Base-by-base conservation (phyloP, 164 flowering plant genomes). In the Tetracentron sinense region DNA sequence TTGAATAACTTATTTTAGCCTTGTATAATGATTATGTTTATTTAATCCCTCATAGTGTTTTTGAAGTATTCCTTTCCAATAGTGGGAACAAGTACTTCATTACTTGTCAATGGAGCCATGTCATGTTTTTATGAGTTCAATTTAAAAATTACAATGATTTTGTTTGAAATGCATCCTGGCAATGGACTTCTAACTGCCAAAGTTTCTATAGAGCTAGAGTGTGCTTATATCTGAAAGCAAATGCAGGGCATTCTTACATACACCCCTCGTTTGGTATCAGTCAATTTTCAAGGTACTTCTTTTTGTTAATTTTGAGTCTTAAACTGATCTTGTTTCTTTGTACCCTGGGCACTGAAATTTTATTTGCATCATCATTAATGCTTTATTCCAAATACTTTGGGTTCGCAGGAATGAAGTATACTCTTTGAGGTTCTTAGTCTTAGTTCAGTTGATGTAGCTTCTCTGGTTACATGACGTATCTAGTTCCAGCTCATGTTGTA, bases 201-300 rank as follows among this genome's bases (percentile, higher is more conserved):
- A 25, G 21, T 38, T n/a, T 67, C 15, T 66, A 28, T 63, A 33
- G 42, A 33, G 42, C 4, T 29, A 50, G 62, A 5, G 42, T 62
- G 4, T 68, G 38, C 53, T 70, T 20, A 35, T 61, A 15, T 33
- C n/a, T 22, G 58, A 20, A 26, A 31, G 50, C 44, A 29, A 69
- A 7, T 82, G 74, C 82, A 89, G 98, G 96, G 98, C 17, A 66
- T 72, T 55, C 68, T 54, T 52, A 86, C 91, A 8, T 88, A 87
- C 71, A 90, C 96, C 17, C 97, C 97, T 53, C 97, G 97, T 46
- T 55, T 93, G 78, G 66, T 93, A 54, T 87, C 97, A 19, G 60
- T 93, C 61, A 83, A 74, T 67, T 77, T 82, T 56, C 85, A 82
- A 82, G 98, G 98, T 92, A 79, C 55, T 64, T 59, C 12, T 57